These are phyloP conservation scores for Dicorynia guianensis DNA, from an alignment of 306 rosid genomes.

Conservation along the genomic window DNA sequence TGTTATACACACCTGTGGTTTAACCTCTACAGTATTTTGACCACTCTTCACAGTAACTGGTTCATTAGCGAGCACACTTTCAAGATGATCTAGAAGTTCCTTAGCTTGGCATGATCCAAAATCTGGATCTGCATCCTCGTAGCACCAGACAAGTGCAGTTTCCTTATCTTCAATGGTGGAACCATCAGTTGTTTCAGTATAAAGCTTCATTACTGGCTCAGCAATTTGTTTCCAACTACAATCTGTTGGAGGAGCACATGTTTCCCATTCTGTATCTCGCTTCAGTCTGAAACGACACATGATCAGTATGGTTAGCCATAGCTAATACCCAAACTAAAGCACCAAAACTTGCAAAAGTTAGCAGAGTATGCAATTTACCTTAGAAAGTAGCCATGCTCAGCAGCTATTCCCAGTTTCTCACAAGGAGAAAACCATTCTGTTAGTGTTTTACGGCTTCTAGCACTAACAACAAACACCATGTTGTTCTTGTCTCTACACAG, in stretches of 20 bases:
- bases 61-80: conserved; percentile 83
- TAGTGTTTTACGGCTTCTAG: conserved; percentile 62
- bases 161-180: conserved; percentile 81
- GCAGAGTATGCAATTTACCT: conserved; percentile 43
- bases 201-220: conserved; percentile 78
- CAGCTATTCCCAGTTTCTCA: conserved; percentile 70
- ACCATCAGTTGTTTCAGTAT: conserved; percentile 84
- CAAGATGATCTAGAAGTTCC: conserved; percentile 84
- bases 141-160: conserved; percentile 70
- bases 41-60: conserved; percentile 82
- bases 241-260: conserved; percentile 56
- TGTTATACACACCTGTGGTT: conserved; percentile 68
- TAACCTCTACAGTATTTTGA: conserved; percentile 67
- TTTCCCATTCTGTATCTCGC: conserved; percentile 71
- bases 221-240: conserved; percentile 79
- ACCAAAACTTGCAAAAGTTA: not conserved
- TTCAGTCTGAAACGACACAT: conserved; percentile 50
- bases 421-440: conserved; percentile 73
- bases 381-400: conserved; percentile 78
- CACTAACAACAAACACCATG: conserved; percentile 69
- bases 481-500: conserved; percentile 66
- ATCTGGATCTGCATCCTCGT: conserved; percentile 82
- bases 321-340: not conserved
- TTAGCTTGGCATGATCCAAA: conserved; percentile 85
- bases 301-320: conserved; percentile 17